Base-by-base conservation (phyloP, 2,329 filamentous ascomycete genomes). In the Venturia aucupariae region DNA sequence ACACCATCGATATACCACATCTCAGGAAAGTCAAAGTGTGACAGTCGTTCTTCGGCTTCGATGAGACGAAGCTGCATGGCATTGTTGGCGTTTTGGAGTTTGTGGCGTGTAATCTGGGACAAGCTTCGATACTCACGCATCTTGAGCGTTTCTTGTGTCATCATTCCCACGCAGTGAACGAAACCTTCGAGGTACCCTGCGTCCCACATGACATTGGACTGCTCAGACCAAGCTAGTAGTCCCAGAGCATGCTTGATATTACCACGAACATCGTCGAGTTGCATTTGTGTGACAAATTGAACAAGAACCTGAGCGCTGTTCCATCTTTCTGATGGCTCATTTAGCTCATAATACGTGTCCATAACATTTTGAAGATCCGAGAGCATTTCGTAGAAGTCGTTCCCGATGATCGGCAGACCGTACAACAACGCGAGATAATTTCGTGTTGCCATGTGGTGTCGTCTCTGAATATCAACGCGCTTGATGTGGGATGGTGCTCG, bases 141-240 rank as follows among this genome's bases (percentile, higher is more conserved):
- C 71, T 78, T 70, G 82, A 86, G 72, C 10, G 73, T 68, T n/a
- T 72, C 67, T 19, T 69, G 70, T 27, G 68, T 73, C 67, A 77
- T 71, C 81, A 89, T 84, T 32, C 88, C 88, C 3, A 82, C 82
- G 67, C 84, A 84, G 70, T 90, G 87, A 7, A 85, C 77, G 68
- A 88, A 90, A 32, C 82, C 81, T 71, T 90, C 87, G 19, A 82
- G 79, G 80, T 86, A 90, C 1, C 86, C 86, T 67, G 86, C 83
- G 55, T 84, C 80, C 85, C 86, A 88, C 5, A 79, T 79, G 10
- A 89, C 82, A 22, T 78, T 80, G 2, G 81, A 77, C n/a, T 78
- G 78, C 68, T 90, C 88, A 2, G 84, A 82, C 84, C 86, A 90
- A 0, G 84, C 82, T 4, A 90, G 76, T 19, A 90, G 74, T 0